phyloP scores from a whole-genome alignment of 139 green algal species.

The Chlamydomonas urium region DNA sequence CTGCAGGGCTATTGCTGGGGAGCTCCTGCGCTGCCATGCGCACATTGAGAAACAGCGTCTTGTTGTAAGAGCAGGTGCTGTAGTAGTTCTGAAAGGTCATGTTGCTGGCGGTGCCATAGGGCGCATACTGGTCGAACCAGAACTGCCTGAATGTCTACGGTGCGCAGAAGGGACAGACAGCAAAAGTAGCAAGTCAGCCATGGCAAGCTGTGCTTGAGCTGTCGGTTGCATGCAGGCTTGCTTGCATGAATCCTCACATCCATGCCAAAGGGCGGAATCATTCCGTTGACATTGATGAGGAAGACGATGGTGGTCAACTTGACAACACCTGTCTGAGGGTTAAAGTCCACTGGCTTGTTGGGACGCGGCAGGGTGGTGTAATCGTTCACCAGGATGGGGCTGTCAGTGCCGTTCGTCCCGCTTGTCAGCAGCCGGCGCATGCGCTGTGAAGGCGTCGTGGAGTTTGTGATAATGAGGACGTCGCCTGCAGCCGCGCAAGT shows the following conservation, averaged over 20 bases:
- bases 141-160: neutral
- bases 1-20: too few species aligned
- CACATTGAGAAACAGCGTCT: constrained; percentile 3
- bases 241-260: constrained; percentile 2
- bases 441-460: too few species aligned
- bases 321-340: constrained; percentile 1
- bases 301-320: constrained; percentile 14
- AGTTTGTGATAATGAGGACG: too few species aligned
- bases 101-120: neutral
- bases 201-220: neutral
- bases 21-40: too few species aligned
- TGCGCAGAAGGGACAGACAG: neutral
- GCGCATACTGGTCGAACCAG: neutral
- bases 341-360: neutral
- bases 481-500: too few species aligned
- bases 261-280: neutral
- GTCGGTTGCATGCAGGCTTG: neutral
- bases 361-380: too few species aligned
- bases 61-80: constrained; percentile 3
- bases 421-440: too few species aligned
- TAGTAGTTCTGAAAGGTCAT: constrained; percentile 19
- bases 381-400: too few species aligned
- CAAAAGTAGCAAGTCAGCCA: neutral
- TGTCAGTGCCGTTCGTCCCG: too few species aligned
- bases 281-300: constrained; percentile 11